These are phyloP conservation scores for Eucalyptus decipiens DNA, from an alignment of 345 rosid genomes.

Conservation along the genomic window DNA sequence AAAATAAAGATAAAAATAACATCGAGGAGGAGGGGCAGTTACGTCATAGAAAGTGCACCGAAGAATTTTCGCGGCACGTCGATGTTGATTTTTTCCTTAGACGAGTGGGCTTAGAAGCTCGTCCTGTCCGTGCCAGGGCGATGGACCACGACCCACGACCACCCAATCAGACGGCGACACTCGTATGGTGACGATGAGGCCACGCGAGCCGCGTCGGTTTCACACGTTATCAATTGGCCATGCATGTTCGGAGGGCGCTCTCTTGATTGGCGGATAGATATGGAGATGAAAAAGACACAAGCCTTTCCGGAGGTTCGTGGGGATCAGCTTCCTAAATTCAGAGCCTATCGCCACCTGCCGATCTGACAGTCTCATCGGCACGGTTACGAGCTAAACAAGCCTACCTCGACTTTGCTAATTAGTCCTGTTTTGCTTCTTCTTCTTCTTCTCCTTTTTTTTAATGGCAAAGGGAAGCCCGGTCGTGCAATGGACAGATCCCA, in stretches of 20 bases:
- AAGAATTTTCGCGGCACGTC: background rate
- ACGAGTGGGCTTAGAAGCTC: background rate
- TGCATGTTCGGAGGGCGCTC: background rate
- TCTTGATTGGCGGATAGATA: background rate
- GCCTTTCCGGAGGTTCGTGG: background rate
- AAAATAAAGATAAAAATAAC: too few species aligned
- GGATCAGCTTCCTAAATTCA: background rate
- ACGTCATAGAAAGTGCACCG: background rate
- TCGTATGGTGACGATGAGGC: background rate
- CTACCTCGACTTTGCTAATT: background rate
- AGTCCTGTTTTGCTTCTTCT: background rate
- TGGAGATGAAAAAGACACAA: background rate
- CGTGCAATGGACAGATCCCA: background rate
- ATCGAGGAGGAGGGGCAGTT: background rate
- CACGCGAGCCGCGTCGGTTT: background rate
- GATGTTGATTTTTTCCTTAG: background rate
- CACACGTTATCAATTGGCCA: background rate
- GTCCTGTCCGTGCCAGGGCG: fast-evolving
- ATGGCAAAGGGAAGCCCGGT: background rate
- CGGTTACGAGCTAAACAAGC: background rate
- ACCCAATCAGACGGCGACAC: background rate
- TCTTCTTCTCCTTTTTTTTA: background rate
- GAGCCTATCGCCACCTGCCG: background rate
- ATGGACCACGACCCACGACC: background rate
- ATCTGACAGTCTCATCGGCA: background rate